Conservation (phyloP, 2,329 filamentous ascomycete genomes). For the Mycogone perniciosa region DNA sequence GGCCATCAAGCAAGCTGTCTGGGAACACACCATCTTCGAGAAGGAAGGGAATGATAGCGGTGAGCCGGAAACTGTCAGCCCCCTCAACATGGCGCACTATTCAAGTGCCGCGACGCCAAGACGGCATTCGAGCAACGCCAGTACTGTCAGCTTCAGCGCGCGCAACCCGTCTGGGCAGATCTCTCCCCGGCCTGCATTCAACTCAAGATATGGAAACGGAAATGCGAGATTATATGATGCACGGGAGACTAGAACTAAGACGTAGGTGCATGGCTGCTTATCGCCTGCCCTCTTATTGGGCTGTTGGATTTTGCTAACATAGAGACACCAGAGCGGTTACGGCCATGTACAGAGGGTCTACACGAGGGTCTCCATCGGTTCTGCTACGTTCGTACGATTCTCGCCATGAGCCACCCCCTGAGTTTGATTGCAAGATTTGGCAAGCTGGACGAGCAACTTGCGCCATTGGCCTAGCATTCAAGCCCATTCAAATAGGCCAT, state of each 20-base stretch:
- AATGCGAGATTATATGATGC: constrained; percentile 84
- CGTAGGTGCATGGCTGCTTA: constrained; percentile 49
- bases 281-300: not conserved
- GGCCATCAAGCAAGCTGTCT: constrained; percentile 81
- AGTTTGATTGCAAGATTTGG: constrained; percentile 95
- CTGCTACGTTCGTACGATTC: constrained; percentile 93
- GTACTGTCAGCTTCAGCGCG: constrained; percentile 73
- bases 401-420: constrained; percentile 79
- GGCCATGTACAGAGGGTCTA: constrained; percentile 80
- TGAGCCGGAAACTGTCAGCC: constrained; percentile 32
- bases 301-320: constrained; percentile 11
- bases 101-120: constrained; percentile 41
- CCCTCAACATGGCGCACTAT: constrained; percentile 35
- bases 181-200: constrained; percentile 43
- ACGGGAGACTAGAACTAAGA: constrained; percentile 80
- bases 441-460: constrained; percentile 92
- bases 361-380: constrained; percentile 59
- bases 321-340: constrained; percentile 66
- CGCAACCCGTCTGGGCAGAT: constrained; percentile 54
- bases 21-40: constrained; percentile 74
- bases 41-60: constrained; percentile 74
- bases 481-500: constrained; percentile 89
- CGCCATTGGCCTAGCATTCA: constrained; percentile 88
- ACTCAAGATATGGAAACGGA: constrained; percentile 67
- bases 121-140: constrained; percentile 71